A percentile compares a stretch with the other conserved stretches of the same genome.
phyloP scores from a whole-genome alignment of 441 rosid genomes.

The Corymbia calophylla region DNA sequence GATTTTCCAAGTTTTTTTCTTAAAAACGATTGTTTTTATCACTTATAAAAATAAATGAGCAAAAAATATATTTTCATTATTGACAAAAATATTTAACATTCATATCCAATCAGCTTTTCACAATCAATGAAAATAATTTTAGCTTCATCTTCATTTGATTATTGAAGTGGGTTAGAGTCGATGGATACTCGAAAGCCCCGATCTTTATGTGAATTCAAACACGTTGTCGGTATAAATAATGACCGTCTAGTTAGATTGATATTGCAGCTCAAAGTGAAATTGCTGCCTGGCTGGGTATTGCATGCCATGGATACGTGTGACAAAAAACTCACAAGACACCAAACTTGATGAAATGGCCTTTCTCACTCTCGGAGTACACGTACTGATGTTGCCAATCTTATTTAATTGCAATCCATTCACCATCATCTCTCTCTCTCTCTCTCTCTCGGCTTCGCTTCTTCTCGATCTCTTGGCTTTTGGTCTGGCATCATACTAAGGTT shows the following conservation, averaged over 20 bases:
- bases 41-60: background rate
- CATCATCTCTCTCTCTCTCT: background rate
- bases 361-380: background rate
- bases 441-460: background rate
- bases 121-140: background rate
- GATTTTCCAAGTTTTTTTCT: background rate
- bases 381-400: background rate
- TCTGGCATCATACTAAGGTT: background rate
- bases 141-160: background rate
- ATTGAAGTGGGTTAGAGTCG: background rate
- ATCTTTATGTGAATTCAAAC: background rate
- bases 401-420: background rate
- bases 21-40: accelerated
- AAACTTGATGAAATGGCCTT: background rate
- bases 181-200: background rate
- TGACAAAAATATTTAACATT: background rate
- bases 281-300: background rate
- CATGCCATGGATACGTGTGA: background rate
- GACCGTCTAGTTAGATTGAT: background rate
- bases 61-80: background rate
- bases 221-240: too few species aligned
- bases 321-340: background rate
- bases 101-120: background rate
- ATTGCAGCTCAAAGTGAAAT: background rate
- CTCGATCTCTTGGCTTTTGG: background rate